Base-by-base conservation (phyloP, 768 basidiomycete genomes). In the Boletus rubroflammeus region DNA sequence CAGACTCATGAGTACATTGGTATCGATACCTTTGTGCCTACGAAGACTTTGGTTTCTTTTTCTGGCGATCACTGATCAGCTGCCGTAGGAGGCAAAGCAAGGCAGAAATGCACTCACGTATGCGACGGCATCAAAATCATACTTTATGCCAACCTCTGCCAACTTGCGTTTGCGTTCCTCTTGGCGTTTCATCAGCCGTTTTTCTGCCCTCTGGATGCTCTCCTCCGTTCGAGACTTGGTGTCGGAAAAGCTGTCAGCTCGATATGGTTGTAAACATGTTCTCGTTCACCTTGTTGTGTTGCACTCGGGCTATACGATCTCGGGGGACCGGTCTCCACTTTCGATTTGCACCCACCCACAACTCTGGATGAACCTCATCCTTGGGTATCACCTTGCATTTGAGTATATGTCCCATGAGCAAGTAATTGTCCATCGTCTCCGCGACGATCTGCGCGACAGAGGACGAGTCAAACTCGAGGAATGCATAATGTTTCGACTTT, bases 381-480 rank as follows among this genome's bases (percentile, higher is more conserved):
- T 85, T 85, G 38, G 97, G 93, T 55, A 98, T 84, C 48, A 94
- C 71, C 72, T 91, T 89, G 77, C 96, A 98, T 41, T 82, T 83
- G 51, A 99, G 79, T 58, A 99, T 88, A 67, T 97, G 96, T 7
- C 96, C 95, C 80, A 89, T 82, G 59, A 99, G 78, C 36, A 99
- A 81, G 72, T 98, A 99, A 75, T 97, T 98, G 78, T 99, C 85
- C 97, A 98, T 98, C 42, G 96, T 98, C 66, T 98, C 97, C 2
- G 90, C 88, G 8, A 97, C 97, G 58, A 99, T 98, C 66, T 94
- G 75, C 0, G 97, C 95, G 29, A 98, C 94, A 0, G 87, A 79
- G 19, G 83, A 80, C 40, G 92, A 94, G 51, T 86, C 83, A 69
- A 99, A 97, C 72, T 98, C 96, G 64, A 99, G 78, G 77, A 96